A percentile compares a stretch with the other conserved stretches of the same genome.
These are phyloP conservation scores for Boletus smithii DNA, from an alignment of 1,284 basidiomycete species.

Conservation along the genomic window DNA sequence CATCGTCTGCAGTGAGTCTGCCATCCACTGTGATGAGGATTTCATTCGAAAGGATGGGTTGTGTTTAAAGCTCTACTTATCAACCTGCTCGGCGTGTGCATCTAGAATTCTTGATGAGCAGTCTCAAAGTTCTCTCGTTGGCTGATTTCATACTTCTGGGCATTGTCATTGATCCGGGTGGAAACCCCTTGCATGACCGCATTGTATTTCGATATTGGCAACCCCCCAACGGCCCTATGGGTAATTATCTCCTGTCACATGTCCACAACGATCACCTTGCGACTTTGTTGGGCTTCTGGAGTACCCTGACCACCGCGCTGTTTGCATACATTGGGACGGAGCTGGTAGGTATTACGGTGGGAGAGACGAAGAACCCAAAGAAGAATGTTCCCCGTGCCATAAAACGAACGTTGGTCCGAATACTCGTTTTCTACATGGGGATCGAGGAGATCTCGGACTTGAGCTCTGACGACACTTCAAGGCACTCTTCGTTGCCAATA, in stretches of 20 bases:
- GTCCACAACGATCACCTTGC: conserved; percentile 47
- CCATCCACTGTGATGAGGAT: neutral
- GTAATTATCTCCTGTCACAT: conserved; percentile 41
- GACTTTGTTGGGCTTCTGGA: conserved; percentile 63
- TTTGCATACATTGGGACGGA: conserved; percentile 51
- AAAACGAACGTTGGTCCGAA: conserved; percentile 46
- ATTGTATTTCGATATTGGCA: conserved; percentile 66
- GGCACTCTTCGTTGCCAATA: conserved; percentile 56
- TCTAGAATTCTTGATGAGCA: conserved; percentile 21
- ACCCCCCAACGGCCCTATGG: conserved; percentile 47
- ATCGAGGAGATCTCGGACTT: conserved; percentile 23
- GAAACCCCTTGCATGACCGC: conserved; percentile 60
- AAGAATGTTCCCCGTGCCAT: conserved; percentile 48
- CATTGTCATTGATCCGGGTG: conserved; percentile 50
- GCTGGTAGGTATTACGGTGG: conserved; percentile 48
- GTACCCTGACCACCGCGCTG: conserved; percentile 46
- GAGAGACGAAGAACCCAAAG: conserved; percentile 48
- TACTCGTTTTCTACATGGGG: conserved; percentile 66
- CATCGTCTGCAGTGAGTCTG: conserved; percentile 48
- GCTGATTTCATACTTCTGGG: conserved; percentile 62
- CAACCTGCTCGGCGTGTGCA: conserved; percentile 52
- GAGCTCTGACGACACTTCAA: conserved; percentile 10
- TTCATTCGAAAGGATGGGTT: conserved; percentile 1
- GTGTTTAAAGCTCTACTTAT: conserved; percentile 43
- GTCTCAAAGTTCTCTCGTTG: conserved; percentile 24